Conservation (phyloP, 257 asterid genomes). For the Plantago major region DNA sequence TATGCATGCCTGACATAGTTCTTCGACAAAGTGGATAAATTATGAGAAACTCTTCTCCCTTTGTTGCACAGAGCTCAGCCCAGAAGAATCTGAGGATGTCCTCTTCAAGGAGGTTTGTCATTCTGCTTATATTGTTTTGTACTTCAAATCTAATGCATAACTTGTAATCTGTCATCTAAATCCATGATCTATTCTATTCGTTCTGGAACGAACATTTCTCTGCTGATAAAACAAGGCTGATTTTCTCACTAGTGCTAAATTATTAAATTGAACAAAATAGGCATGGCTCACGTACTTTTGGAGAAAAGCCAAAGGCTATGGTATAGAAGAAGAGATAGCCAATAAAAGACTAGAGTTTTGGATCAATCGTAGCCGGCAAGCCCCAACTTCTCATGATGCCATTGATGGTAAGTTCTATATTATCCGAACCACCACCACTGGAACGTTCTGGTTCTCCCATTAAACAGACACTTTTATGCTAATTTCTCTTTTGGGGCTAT, state of each 20-base stretch:
- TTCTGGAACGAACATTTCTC: neutral
- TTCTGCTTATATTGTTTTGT: constrained; percentile 20
- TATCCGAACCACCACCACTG: constrained; percentile 4
- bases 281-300: constrained; percentile 97
- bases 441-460: too few relatives aligned
- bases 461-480: too few relatives aligned
- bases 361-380: constrained; percentile 78
- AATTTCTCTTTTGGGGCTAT: neutral
- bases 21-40: neutral
- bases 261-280: constrained; percentile 27
- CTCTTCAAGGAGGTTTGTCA: constrained; percentile 85
- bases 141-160: constrained; percentile 13
- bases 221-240: neutral
- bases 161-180: neutral
- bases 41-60: constrained; percentile 4
- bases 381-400: constrained; percentile 89
- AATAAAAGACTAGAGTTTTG: constrained; percentile 66
- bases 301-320: constrained; percentile 87
- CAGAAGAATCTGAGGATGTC: constrained; percentile 96
- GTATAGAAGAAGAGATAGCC: constrained; percentile 78
- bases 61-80: constrained; percentile 69
- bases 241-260: too few relatives aligned
- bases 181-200: neutral
- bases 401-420: constrained; percentile 56
- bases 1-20: neutral